A percentile compares a stretch with the other conserved stretches of the same genome.
Evolutionary conservation across 805 yeast genomes (phyloP).

Genomic region (Candida incommunis): DNA sequence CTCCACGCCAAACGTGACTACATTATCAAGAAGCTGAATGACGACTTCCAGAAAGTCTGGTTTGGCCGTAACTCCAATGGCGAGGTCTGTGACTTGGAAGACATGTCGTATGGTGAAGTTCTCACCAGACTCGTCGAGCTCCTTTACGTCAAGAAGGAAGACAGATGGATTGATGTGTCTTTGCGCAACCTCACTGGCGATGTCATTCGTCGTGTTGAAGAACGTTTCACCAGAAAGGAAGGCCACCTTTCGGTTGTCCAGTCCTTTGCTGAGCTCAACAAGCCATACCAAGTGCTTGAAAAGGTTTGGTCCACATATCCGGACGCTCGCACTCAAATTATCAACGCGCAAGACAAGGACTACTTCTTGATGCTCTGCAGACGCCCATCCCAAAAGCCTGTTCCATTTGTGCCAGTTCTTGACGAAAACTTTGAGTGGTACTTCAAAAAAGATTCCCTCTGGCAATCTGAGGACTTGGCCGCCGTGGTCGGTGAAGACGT

Average conservation of each 20-base stretch:
- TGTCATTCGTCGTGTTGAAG: conserved; percentile 88
- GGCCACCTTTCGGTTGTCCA: conserved; percentile 51
- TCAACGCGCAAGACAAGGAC: conserved; percentile 92
- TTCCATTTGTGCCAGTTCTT: conserved; percentile 91
- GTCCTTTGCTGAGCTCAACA: conserved; percentile 45
- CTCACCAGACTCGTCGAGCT: conserved; percentile 77
- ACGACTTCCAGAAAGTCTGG: conserved; percentile 98
- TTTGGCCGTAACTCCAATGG: conserved; percentile 62
- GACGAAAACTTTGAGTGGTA: conserved; percentile 90
- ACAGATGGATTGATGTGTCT: conserved; percentile 78
- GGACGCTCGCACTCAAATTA: conserved; percentile 61
- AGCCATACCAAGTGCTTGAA: conserved; percentile 48
- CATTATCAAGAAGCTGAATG: conserved; percentile 73
- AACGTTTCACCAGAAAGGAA: conserved; percentile 59
- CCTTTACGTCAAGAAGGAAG: conserved; percentile 64
- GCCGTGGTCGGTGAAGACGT: conserved; percentile 94
- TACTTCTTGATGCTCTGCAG: conserved; percentile 73
- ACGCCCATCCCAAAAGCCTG: conserved; percentile 87
- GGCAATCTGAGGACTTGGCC: conserved; percentile 97
- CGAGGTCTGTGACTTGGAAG: conserved; percentile 81
- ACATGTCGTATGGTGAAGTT: conserved; percentile 91
- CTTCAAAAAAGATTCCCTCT: conserved; percentile 96
- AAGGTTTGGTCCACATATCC: conserved; percentile 56
- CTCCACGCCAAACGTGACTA: conserved; percentile 71
- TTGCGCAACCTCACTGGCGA: conserved; percentile 79